Conservation (phyloP, 495 filamentous ascomycete genomes). For the Neurospora tetrasperma region DNA sequence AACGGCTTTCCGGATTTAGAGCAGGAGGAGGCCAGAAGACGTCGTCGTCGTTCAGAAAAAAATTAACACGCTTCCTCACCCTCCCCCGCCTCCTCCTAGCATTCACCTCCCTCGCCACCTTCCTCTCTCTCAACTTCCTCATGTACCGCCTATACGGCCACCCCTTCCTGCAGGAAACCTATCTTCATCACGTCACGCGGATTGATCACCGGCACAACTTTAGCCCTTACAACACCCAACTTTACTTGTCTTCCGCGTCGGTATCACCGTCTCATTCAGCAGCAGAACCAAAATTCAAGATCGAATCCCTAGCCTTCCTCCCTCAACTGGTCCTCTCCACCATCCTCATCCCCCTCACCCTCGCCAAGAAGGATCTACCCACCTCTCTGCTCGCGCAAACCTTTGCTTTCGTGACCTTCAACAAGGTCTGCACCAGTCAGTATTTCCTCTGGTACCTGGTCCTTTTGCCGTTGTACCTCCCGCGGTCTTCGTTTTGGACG, state of each 20-base stretch:
- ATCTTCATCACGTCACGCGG: conserved; percentile 81
- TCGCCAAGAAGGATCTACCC: conserved; percentile 77
- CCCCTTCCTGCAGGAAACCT: conserved; percentile 80
- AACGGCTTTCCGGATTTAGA: conserved; percentile 19
- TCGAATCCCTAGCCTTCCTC: conserved; percentile 77
- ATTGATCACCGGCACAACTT: conserved; percentile 98
- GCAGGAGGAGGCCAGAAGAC: too few relatives aligned
- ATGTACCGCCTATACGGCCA: conserved; percentile 69
- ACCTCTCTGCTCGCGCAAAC: conserved; percentile 96
- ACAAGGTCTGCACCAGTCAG: conserved; percentile 98
- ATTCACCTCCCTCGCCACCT: conserved; percentile 57
- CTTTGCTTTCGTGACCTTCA: conserved; percentile 92
- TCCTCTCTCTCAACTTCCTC: conserved; percentile 54
- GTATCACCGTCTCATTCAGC: conserved; percentile 4
- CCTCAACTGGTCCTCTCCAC: conserved; percentile 76
- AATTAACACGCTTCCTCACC: conserved; percentile 48
- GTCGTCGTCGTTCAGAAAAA: conserved; percentile 2
- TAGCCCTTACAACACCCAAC: conserved; percentile 84
- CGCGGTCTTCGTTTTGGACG: conserved; percentile 58
- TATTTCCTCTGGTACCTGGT: conserved; percentile 98
- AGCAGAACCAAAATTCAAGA: conserved; percentile 10
- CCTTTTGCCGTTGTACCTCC: conserved; percentile 84
- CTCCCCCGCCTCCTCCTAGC: conserved; percentile 49
- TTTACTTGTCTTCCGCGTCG: conserved; percentile 69
- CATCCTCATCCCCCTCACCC: conserved; percentile 60